phyloP scores from a whole-genome alignment of 2,329 filamentous ascomycete genomes.

The Penicillium vulpinum region DNA sequence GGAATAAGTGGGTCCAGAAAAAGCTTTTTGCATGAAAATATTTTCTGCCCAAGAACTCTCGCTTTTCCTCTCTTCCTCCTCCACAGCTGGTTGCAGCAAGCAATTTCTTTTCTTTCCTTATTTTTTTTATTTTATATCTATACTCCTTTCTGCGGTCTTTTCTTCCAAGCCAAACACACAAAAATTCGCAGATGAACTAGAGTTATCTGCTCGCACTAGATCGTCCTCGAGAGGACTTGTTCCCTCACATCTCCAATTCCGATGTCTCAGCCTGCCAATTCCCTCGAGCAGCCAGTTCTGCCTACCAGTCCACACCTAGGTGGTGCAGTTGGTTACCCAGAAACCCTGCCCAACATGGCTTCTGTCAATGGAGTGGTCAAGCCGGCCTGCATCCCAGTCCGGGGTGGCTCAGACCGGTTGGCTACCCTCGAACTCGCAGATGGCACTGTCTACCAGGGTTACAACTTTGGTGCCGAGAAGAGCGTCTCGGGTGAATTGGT shows the following conservation, averaged over 20 bases:
- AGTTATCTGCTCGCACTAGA: constrained; percentile 30
- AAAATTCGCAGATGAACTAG: constrained; percentile 40
- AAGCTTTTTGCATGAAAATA: constrained; percentile 14
- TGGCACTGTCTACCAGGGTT: constrained; percentile 86
- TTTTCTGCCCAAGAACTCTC: constrained; percentile 22
- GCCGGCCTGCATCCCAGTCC: constrained; percentile 63
- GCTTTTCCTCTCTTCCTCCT: constrained; percentile 25
- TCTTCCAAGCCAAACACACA: neutral
- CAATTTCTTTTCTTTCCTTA: neutral
- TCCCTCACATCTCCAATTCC: constrained; percentile 24
- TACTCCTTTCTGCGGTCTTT: constrained; percentile 1
- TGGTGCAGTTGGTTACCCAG: constrained; percentile 41
- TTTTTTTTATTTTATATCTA: constrained; percentile 22
- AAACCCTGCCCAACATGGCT: constrained; percentile 33
- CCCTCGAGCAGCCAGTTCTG: constrained; percentile 32
- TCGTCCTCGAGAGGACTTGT: constrained; percentile 44
- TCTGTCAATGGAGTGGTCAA: constrained; percentile 43
- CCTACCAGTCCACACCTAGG: constrained; percentile 44
- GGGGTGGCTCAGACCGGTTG: constrained; percentile 57
- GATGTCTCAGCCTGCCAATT: constrained; percentile 34
- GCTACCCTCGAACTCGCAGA: constrained; percentile 91
- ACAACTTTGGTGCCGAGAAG: constrained; percentile 94
- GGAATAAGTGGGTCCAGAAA: constrained; percentile 1
- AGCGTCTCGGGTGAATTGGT: constrained; percentile 95
- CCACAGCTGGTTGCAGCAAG: constrained; percentile 15